phyloP scores from a whole-genome alignment of 2,329 filamentous ascomycete genomes.

The Bipolaris cookei region DNA sequence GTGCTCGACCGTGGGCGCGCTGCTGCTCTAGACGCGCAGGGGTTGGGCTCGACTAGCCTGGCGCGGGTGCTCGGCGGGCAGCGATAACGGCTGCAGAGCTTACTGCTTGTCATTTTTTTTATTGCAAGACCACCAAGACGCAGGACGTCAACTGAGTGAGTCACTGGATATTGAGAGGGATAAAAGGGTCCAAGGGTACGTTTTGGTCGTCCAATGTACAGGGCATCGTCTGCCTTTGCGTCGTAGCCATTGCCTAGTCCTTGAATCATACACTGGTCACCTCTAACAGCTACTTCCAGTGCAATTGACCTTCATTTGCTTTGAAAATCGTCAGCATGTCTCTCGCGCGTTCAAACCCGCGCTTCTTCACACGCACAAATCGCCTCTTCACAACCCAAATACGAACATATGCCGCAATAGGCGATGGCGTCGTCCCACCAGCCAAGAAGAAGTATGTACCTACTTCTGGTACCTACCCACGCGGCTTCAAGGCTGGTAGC shows the following conservation, averaged over 20 bases:
- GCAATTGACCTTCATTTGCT: not conserved
- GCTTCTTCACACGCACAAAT: conserved; percentile 35
- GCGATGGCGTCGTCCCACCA: conserved; percentile 68
- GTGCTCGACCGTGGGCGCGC: conserved; percentile 27
- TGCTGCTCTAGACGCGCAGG: conserved; percentile 18
- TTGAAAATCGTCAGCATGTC: conserved; percentile 30
- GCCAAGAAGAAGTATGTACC: conserved; percentile 93
- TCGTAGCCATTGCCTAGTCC: not conserved
- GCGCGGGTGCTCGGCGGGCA: conserved; percentile 7
- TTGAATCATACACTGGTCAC: not conserved
- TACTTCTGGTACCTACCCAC: conserved; percentile 81
- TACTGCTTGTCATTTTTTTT: conserved; percentile 4
- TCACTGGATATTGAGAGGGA: conserved; percentile 4
- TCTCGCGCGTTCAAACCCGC: conserved; percentile 39
- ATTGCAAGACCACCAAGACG: conserved; percentile 21
- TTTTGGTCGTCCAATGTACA: not conserved
- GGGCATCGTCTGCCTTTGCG: not conserved
- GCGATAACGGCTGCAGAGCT: conserved; percentile 29
- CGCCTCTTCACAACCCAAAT: conserved; percentile 46
- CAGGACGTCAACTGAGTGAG: conserved; percentile 28
- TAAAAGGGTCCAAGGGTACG: conserved; percentile 14
- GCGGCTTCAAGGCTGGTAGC: conserved; percentile 85
- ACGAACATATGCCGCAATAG: conserved; percentile 66
- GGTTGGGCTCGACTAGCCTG: conserved; percentile 14
- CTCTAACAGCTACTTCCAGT: conserved; percentile 12